Evolutionary conservation across 2,329 filamentous ascomycete genomes (phyloP), one percentile per base, ranked within the genome.

Genomic region (Pseudocercospora vitis): DNA sequence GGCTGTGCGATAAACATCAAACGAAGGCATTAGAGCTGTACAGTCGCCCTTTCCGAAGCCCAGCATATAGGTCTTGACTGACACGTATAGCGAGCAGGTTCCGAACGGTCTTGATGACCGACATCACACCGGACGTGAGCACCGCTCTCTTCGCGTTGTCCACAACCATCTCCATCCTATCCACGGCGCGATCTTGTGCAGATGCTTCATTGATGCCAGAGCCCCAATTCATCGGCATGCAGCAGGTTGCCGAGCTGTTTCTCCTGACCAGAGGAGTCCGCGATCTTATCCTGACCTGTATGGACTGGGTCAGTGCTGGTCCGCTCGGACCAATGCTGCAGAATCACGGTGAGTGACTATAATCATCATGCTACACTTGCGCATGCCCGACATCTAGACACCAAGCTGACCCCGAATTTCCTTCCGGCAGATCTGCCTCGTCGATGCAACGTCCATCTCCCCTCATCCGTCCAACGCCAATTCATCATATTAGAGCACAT

Each of bases 1-100:
- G 31, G 2, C 19, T 62, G 7, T 59, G 53, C 44, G 63, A 64
- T 51, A 63, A 59, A 29, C 63, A 65, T 37, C 64, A 66, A 28
- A 52, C 58, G 11, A 56, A 60, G 7, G 63, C 64, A 9, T 28
- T 66, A 5, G 49, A 57, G 7, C 39, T 53, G 21, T 39, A 23
- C 18, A 29, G 26, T 29, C 26, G 6, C 26, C 11, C 26, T 29
- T 6, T 7, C 26, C 11, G 6, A 29, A 11, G 11, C 6, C 26
- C 6, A 29, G 26, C 26, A 29, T 11, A 29, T 29, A n/a, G n/a
- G n/a, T n/a, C n/a, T n/a, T n/a, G n/a, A n/a, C 26, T 29, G 11
- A 29, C 26, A 29, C 6, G 6, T 29, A 6, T 6, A 29, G 6
- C 6, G 26, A 29, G 26, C 26, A 39, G 35, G 18, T 63, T 63